Conservation (phyloP, 2,329 filamentous ascomycete species). For the Alternaria dauci region DNA sequence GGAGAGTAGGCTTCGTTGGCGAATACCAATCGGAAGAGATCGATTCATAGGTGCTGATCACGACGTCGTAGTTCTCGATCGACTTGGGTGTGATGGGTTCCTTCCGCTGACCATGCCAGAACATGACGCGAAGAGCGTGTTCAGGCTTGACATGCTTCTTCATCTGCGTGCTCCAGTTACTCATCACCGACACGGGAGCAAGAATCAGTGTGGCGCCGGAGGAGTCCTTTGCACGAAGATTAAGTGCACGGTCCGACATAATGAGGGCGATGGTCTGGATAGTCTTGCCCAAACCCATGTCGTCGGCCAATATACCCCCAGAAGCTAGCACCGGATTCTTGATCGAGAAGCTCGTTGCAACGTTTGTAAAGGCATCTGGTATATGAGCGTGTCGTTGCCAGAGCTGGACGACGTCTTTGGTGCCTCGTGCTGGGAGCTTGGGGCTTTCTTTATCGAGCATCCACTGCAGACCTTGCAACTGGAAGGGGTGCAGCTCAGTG, state of each 20-base stretch:
- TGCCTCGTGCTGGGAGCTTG: constrained; percentile 65
- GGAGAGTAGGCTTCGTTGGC: constrained; percentile 48
- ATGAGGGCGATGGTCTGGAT: constrained; percentile 85
- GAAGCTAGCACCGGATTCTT: constrained; percentile 72
- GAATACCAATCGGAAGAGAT: constrained; percentile 71
- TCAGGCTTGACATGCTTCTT: constrained; percentile 72
- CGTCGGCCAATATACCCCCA: constrained; percentile 87
- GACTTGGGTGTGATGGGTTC: constrained; percentile 60
- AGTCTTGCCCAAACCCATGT: constrained; percentile 93
- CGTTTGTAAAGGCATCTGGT: constrained; percentile 66
- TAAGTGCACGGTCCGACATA: constrained; percentile 61
- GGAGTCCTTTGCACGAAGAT: constrained; percentile 26
- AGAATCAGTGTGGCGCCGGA: constrained; percentile 76
- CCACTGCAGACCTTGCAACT: constrained; percentile 80
- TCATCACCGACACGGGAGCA: constrained; percentile 85
- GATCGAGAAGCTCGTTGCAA: constrained; percentile 73
- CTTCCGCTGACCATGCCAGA: constrained; percentile 74
- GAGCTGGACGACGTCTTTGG: constrained; percentile 73
- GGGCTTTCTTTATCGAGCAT: constrained; percentile 79
- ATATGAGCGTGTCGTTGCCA: constrained; percentile 68
- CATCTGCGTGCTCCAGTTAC: constrained; percentile 87
- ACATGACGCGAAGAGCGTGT: constrained; percentile 70
- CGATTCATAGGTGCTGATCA: constrained; percentile 86
- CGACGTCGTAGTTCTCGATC: constrained; percentile 73
- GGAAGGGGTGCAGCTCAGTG: constrained; percentile 79